Evolutionary conservation across 179 eudicot species (phyloP).

Genomic region (Carnegiea gigantea): DNA sequence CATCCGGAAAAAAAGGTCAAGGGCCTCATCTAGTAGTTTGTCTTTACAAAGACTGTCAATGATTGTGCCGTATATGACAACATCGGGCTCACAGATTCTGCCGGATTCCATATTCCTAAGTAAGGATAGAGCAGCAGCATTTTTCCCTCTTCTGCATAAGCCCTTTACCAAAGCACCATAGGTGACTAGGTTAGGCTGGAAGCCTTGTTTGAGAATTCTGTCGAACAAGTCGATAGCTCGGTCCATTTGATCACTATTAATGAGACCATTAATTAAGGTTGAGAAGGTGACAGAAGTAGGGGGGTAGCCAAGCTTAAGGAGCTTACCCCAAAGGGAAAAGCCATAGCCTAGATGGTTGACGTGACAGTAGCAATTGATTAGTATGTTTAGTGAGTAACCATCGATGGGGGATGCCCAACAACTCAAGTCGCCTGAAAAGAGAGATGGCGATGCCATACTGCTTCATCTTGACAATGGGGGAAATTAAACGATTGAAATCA

Average conservation of each 20-base stretch:
- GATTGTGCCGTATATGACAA: too few species aligned
- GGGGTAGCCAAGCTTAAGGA: slow-evolving; percentile 21
- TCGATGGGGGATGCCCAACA: neutral
- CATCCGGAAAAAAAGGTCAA: too few species aligned
- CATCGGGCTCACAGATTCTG: too few species aligned
- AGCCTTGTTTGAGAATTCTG: too few species aligned
- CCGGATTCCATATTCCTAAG: too few species aligned
- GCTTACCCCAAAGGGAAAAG: slow-evolving; percentile 20
- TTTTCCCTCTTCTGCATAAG: too few species aligned
- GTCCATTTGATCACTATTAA: neutral
- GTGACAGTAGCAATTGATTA: slow-evolving; percentile 21
- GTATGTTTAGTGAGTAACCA: slow-evolving; percentile 5
- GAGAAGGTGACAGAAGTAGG: neutral
- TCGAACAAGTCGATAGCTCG: neutral
- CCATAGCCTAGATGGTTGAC: slow-evolving; percentile 5
- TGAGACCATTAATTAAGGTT: neutral
- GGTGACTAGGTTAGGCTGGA: too few species aligned
- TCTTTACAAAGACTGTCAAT: too few species aligned
- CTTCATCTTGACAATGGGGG: slow-evolving; percentile 14
- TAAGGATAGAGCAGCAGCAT: too few species aligned
- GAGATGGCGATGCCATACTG: slow-evolving; percentile 12
- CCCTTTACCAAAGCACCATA: too few species aligned
- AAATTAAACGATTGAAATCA: slow-evolving; percentile 13
- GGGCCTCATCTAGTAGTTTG: too few species aligned
- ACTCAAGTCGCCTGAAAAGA: slow-evolving; percentile 7